phyloP scores from a whole-genome alignment of 1,284 basidiomycete genomes.

The Trametes polyzona region DNA sequence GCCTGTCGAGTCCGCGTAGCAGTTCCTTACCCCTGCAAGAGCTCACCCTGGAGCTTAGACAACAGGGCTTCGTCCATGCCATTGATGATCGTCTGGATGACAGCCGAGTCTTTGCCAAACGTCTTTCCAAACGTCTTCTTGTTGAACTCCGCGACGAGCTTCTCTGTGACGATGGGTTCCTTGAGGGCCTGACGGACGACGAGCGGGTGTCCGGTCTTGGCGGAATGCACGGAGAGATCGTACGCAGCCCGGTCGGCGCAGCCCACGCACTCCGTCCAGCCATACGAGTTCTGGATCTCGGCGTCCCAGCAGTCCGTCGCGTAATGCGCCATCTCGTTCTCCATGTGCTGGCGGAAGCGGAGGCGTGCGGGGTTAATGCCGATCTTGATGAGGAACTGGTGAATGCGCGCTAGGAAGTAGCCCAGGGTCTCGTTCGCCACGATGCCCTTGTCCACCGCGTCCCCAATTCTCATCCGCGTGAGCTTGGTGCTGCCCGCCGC shows the following conservation, averaged over 20 bases:
- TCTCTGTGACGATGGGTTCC: conserved; percentile 77
- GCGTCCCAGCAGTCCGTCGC: conserved; percentile 99
- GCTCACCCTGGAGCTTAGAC: conserved; percentile 71
- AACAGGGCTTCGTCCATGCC: conserved; percentile 75
- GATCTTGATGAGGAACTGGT: conserved; percentile 90
- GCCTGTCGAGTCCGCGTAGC: conserved; percentile 13
- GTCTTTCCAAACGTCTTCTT: conserved; percentile 91
- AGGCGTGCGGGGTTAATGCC: conserved; percentile 88
- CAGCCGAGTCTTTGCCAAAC: conserved; percentile 85
- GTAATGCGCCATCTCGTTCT: conserved; percentile 99
- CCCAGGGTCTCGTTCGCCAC: conserved; percentile 98
- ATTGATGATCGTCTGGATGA: conserved; percentile 73
- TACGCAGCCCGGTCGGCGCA: conserved; percentile 98
- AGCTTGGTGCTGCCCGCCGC: conserved; percentile 74
- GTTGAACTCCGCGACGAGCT: conserved; percentile 79
- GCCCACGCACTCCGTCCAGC: conserved; percentile 99
- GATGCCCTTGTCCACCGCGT: conserved; percentile 85
- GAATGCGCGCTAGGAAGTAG: conserved; percentile 95
- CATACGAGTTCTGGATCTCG: conserved; percentile 93
- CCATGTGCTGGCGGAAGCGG: conserved; percentile 97
- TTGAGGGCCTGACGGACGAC: conserved; percentile 86
- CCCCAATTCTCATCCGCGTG: conserved; percentile 78
- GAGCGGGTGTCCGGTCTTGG: conserved; percentile 71
- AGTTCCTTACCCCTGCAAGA: conserved; percentile 70
- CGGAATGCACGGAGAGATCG: conserved; percentile 68